Evolutionary conservation across 768 basidiomycete species (phyloP), one percentile per base, ranked within the genome.

Genomic region (Galerina sulciceps): DNA sequence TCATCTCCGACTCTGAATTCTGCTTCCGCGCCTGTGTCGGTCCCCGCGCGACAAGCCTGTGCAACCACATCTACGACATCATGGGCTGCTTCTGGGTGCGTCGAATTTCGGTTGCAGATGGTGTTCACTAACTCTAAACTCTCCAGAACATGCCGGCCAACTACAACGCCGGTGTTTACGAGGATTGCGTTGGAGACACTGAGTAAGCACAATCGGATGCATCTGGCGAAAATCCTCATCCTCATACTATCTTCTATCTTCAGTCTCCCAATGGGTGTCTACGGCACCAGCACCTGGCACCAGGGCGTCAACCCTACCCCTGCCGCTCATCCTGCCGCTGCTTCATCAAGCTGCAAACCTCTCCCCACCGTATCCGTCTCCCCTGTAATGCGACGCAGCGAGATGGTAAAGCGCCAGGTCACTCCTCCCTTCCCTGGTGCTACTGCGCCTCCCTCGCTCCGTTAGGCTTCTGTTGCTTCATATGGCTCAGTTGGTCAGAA

Each of bases 1-100:
- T 93, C 76, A 86, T 93, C 65, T 91, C 90, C 18, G 82, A 82
- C 31, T 69, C 61, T 43, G 70, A 76, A 57, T 90, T 91, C 73
- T 94, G 91, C 75, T 73, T 91, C 68, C 91, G 91, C 61, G 78
- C 86, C 4, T 95, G 93, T 73, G 69, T 77, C 6, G 86, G 86
- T 15, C 71, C 82, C 11, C 82, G 85, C 53, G 81, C 86, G 0
- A 80, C 78, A 5, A 71, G 74, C 20, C 79, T 81, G 55, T 93
- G 91, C 79, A 85, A 91, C 71, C 90, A 94, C 76, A 88, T 89
- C 64, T 91, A 86, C 62, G 90, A 92, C 63, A 78, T 85, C 48
- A 84, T 86, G 81, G 88, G 86, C 13, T 83, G 82, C 65, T 75
- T 69, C 61, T 84, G 81, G 81, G 82, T 81, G 47, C 41, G 75